Base-by-base conservation (phyloP, 257 asterid genomes). In the Scutellaria minor region DNA sequence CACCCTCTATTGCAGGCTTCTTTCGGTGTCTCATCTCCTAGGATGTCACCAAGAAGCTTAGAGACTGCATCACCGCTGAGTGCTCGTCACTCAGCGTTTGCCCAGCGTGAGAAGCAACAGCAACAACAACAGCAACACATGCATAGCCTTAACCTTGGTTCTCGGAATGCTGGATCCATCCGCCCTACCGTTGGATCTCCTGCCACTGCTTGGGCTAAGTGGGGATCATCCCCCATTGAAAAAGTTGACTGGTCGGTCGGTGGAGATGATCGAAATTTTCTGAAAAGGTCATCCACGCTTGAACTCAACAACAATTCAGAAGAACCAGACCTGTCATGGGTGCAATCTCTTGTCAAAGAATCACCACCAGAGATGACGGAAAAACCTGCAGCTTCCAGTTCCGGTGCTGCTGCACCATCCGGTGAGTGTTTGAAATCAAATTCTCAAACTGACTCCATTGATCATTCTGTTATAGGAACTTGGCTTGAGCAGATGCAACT, bases 401-500 rank as follows among this genome's bases (percentile, higher is more conserved):
- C 89, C 6, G 83, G 80, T 70, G 86, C 91, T 70, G 85, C 91
- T 66, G 92, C 81, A 18, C 73, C 95, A 77, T 86, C 97, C 85
- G 94, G 97, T 88, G 98, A 90, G 90, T 84, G 90, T 89, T 62
- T 75, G 78, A 85, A 85, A 71, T 60, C 81, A 27, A 84, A 71
- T 75, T 64, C 92, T 77, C 91, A 78, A 73, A 69, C 56, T 68
- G 93, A 88, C 78, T 75, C 89, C 0, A 65, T 76, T 82, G 98
- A 94, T 83, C 83, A 83, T 70, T 87, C 96, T 59, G 97, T 85
- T 79, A 79, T 89, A 85, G 93, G 97, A 69, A 90, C 91, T 68
- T 88, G 97, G 96, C 96, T 94, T 62, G 96, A 91, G 93, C 91
- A 86, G 90, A 88, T 91, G 97, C 96, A 88, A 81, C 88, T 89